Percentiles rank a stretch among this genome's conserved stretches.
These are phyloP conservation scores for Medicago lupulina DNA, from an alignment of 306 rosid genomes.

Conservation along the genomic window DNA sequence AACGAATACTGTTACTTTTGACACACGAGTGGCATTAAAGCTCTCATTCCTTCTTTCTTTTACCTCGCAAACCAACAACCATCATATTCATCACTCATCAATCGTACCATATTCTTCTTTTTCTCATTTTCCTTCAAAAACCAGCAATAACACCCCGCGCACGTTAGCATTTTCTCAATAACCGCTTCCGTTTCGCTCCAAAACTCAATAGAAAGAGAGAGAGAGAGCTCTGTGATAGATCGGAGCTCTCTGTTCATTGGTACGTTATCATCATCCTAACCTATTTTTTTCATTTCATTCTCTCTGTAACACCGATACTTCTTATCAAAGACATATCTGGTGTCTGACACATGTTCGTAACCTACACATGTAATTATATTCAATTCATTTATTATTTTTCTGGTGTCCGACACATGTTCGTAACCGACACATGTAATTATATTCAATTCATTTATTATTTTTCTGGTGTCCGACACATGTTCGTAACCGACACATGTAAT, in stretches of 20 bases:
- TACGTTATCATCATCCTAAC: neutral
- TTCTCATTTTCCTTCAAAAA: neutral
- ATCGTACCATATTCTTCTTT: neutral
- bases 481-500: too few relatives aligned
- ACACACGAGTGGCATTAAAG: neutral
- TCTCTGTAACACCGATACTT: neutral
- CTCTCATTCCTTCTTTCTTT: neutral
- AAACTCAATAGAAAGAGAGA: too few relatives aligned
- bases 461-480: too few relatives aligned
- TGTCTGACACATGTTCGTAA: too few relatives aligned
- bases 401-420: too few relatives aligned
- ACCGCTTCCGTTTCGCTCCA: neutral
- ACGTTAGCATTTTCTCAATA: neutral
- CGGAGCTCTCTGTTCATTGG: conserved; percentile 15
- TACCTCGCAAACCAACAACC: neutral
- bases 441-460: too few relatives aligned
- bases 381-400: too few relatives aligned
- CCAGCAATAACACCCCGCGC: neutral
- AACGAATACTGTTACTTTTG: neutral
- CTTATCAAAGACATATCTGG: too few relatives aligned
- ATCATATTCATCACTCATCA: neutral
- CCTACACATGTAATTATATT: too few relatives aligned
- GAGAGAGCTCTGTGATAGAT: neutral
- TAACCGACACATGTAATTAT: too few relatives aligned
- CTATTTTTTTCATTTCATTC: neutral